Evolutionary conservation across 2,329 filamentous ascomycete genomes (phyloP).

Genomic region (Diaporthe velutina): DNA sequence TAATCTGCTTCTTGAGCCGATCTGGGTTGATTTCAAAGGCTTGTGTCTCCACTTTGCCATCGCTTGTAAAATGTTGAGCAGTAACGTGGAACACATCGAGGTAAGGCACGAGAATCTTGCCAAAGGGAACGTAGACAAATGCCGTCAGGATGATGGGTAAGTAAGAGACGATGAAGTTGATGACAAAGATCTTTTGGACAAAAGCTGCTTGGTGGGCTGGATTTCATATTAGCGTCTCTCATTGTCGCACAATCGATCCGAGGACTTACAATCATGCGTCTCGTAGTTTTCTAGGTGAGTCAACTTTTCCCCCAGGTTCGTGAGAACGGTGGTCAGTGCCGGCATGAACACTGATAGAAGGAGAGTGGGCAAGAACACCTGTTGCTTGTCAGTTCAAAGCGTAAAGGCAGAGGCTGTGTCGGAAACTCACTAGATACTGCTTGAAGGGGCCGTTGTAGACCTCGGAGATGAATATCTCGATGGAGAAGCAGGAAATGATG

Average conservation of each 20-base stretch:
- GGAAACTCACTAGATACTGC: conserved; percentile 76
- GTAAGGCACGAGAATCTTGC: conserved; percentile 84
- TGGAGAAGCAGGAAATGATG: conserved; percentile 88
- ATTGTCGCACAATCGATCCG: background rate
- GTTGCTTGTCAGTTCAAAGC: conserved; percentile 36
- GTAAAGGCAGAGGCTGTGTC: background rate
- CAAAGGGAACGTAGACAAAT: conserved; percentile 95
- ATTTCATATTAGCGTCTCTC: conserved; percentile 41
- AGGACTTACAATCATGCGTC: conserved; percentile 74
- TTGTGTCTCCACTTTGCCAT: conserved; percentile 75
- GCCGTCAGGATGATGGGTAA: conserved; percentile 92
- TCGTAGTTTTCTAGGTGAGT: conserved; percentile 94
- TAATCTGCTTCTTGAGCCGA: conserved; percentile 89
- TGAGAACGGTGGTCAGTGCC: conserved; percentile 81
- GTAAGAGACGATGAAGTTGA: conserved; percentile 98
- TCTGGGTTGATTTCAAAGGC: conserved; percentile 86
- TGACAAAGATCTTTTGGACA: conserved; percentile 92
- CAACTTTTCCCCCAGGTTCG: conserved; percentile 79
- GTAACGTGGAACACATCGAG: conserved; percentile 84
- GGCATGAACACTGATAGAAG: conserved; percentile 88
- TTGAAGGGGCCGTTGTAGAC: conserved; percentile 93
- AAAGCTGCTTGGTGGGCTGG: conserved; percentile 83
- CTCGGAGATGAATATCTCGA: conserved; percentile 96
- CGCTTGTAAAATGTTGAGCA: conserved; percentile 80
- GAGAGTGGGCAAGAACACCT: conserved; percentile 90